Evolutionary conservation across 805 yeast genomes (phyloP), one percentile per base, ranked within the genome.

Genomic region (Scheffersomyces stipitis): DNA sequence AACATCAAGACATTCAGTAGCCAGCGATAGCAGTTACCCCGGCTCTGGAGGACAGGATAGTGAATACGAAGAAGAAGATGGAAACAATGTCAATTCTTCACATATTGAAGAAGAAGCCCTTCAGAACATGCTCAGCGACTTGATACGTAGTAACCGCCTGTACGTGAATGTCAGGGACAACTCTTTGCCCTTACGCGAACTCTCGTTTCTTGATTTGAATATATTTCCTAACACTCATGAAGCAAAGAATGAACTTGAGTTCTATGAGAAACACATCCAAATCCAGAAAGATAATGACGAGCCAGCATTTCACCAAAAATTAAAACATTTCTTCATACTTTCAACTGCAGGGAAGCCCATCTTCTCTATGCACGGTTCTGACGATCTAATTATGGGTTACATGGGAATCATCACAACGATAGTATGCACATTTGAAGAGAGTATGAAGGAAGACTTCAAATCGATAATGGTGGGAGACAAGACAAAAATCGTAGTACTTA

Each of bases 271-370:
- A 15, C 40, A 48, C 20, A 48, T 56, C 4, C 28, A 38, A 12
- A 24, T 42, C 4, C 52, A 51, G 24, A 57, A 54, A 38, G 42
- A 38, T 18, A 37, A 33, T 3, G 38, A 32, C 23, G 28, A 26
- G 9, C 24, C 7, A 7, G 32, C 29, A 5, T 67, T 69, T 41
- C 60, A 56, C 36, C 26, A 39, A 15, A 69, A 65, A 31, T 48
- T 64, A 36, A 88, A 87, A 56, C 95, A 88, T 41, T 86, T 83
- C 52, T 83, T 86, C 48, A 76, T 89, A 3, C 65, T 89, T 7
- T 85, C 95, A 0, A 66, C 81, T 2, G 95, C 96, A 1, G 96
- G 96, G 0, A 89, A 89, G 55, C 95, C 95, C 2, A 82, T 89
- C 4, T 89, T 83, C 58, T 78, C 95, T 2, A 68, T 82, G 71